These are phyloP conservation scores for Fusarium pseudonygamai DNA, from an alignment of 2,329 filamentous ascomycete genomes.

Conservation along the genomic window DNA sequence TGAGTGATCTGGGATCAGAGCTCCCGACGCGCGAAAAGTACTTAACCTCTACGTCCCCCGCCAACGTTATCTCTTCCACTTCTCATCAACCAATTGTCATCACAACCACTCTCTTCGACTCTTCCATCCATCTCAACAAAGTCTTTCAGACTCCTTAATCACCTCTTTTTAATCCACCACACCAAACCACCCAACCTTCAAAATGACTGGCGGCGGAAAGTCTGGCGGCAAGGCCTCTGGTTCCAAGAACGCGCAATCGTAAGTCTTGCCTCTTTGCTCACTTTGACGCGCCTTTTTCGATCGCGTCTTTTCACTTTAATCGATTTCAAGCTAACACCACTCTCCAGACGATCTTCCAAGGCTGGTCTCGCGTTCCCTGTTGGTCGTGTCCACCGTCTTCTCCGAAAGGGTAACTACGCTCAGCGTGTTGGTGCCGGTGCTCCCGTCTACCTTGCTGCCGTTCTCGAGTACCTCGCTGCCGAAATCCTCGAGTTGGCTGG, in stretches of 20 bases:
- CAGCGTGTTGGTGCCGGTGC: constrained; percentile 99
- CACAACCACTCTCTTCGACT: constrained; percentile 50
- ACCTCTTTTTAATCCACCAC: constrained; percentile 23
- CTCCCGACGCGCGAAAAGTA: constrained; percentile 61
- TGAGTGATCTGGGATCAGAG: constrained; percentile 65
- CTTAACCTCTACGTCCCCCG: constrained; percentile 63
- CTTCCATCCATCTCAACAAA: constrained; percentile 29
- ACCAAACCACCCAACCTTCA: constrained; percentile 60
- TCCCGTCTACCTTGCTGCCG: constrained; percentile 95
- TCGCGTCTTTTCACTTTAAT: not conserved
- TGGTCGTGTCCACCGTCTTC: constrained; percentile 98
- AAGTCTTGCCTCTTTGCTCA: constrained; percentile 54
- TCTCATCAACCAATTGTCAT: constrained; percentile 50
- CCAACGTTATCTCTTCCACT: constrained; percentile 50
- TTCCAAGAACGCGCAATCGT: constrained; percentile 99
- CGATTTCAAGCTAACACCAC: constrained; percentile 12
- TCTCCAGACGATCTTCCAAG: constrained; percentile 91
- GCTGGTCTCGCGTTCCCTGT: constrained; percentile 98
- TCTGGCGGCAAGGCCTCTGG: constrained; percentile 99
- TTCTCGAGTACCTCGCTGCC: constrained; percentile 97
- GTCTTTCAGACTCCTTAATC: constrained; percentile 32
- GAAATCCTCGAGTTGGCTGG: constrained; percentile 99
- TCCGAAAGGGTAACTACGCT: constrained; percentile 99
- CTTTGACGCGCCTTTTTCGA: not conserved
- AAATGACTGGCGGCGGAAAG: constrained; percentile 99